Evolutionary conservation across 129 eudicot genomes (phyloP).

Genomic region (Logfia minima): DNA sequence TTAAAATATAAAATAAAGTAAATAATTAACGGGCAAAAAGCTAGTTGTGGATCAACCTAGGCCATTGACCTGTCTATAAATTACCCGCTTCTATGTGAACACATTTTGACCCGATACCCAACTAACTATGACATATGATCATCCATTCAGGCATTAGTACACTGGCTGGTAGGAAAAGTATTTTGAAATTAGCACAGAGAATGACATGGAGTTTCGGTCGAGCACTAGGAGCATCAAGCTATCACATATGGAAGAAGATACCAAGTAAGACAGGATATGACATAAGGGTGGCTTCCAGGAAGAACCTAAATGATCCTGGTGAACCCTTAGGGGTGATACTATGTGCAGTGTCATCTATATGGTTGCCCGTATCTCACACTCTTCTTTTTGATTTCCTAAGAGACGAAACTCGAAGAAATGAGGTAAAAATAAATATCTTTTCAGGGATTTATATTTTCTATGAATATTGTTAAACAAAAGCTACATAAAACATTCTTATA

Average conservation of each 20-base stretch:
- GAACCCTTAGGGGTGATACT: slow-evolving; percentile 86
- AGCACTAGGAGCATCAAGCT: slow-evolving; percentile 82
- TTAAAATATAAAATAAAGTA: too few species aligned
- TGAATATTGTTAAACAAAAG: background rate
- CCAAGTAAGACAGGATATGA: slow-evolving; percentile 74
- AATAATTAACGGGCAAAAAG: too few species aligned
- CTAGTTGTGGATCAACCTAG: background rate
- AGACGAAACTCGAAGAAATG: slow-evolving; percentile 76
- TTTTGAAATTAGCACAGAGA: slow-evolving; percentile 80
- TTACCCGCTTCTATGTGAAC: background rate
- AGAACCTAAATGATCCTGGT: slow-evolving; percentile 81
- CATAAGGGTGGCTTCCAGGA: slow-evolving; percentile 74
- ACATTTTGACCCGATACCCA: background rate
- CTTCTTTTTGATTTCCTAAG: slow-evolving; percentile 73
- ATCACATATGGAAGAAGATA: slow-evolving; percentile 71
- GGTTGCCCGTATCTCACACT: slow-evolving; percentile 78
- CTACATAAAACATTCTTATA: background rate
- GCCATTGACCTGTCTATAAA: background rate
- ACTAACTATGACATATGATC: background rate
- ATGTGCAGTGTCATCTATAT: slow-evolving; percentile 81
- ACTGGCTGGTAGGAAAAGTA: slow-evolving; percentile 87
- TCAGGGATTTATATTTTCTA: background rate
- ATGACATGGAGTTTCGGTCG: slow-evolving; percentile 79
- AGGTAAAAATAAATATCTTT: slow-evolving; percentile 44
- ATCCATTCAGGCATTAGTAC: slow-evolving; percentile 64